Evolutionary conservation across 2,329 filamentous ascomycete genomes (phyloP), one percentile per base, ranked within the genome.

Genomic region (Ophiognomonia clavigignenti-juglandacearum): DNA sequence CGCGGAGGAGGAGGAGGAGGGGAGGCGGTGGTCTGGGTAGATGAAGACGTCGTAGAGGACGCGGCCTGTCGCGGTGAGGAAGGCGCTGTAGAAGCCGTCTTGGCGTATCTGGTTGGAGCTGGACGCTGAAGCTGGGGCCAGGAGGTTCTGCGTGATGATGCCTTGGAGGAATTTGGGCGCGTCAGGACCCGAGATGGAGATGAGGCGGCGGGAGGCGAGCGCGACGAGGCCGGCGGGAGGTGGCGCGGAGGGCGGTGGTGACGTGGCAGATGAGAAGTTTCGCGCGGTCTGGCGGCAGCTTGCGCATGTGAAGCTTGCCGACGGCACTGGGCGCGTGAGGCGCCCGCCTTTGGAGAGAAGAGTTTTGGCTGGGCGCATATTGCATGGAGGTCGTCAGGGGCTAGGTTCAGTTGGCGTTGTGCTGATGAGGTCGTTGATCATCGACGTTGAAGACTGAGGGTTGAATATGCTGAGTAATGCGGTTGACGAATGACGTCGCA

Each of bases 11-110:
- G 26, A 29, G 26, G 26, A 29, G 26, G 26, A 29, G 26, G 53
- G 55, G 55, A 39, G 50, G 51, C 52, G 8, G 13, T 59, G 59
- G 53, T 79, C 69, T 0, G 83, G 85, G 71, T 96, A 96, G 39
- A 98, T 74, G 65, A 97, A 95, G 43, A 90, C 86, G 68, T 98
- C 93, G 69, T 92, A 80, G 36, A 96, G 71, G 9, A 98, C 78
- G 48, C 91, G 80, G 35, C 93, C 93, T 51, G 82, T 80, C 7
- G 92, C 88, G 56, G 86, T 95, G 35, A 98, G 74, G 59, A 98
- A 96, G 0, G 83, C 88, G 6, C 85, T 77, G 66, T 95, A 97
- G 63, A 86, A 83, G 4, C 82, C 84, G 1, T 70, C 66, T 4
- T 56, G 59, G 20, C 65, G 64, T 29, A 34, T 37, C 22, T 51